Base-by-base conservation (phyloP, 2,329 filamentous ascomycete genomes). In the Drechmeria coniospora region DNA sequence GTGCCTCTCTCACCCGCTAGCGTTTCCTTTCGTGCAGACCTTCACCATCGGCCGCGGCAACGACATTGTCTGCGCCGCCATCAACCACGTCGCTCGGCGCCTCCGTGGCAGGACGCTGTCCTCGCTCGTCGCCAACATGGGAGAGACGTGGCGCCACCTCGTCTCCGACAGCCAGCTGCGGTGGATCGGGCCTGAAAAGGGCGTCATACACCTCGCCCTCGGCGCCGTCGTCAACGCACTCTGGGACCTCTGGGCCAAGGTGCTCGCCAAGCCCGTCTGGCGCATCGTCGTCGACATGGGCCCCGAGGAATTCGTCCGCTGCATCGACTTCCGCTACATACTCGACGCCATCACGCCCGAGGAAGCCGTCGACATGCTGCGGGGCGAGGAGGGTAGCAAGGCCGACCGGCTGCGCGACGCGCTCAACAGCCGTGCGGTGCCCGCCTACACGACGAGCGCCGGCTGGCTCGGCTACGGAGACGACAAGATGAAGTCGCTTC, bases 191-290 rank as follows among this genome's bases (percentile, higher is more conserved):
- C 84, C 84, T 0, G 84, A 93, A 46, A 93, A 93, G 57, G 84
- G 84, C 33, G 84, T 93, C 24, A 92, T 92, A 41, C 84, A 93
- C 54, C 78, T 94, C 6, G 84, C 84, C 2, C 73, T 93, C 8
- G 83, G 81, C 17, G 80, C 83, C 23, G 78, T 92, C 11, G 80
- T 92, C 42, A 93, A 93, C 51, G 84, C 83, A 11, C 65, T 92
- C 43, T 93, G 84, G 84, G 84, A 93, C 52, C 69, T 93, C n/a
- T 92, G 84, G 84, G 83, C 81, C 30, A 92, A 92, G 60, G 68
- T 68, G 2, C 68, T 90, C 20, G 65, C 69, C 38, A 92, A 93
- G 61, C 86, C 84, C 4, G 81, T 93, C 10, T 93, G 84, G 86
- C 69, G 74, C 33, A 77, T 94, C 36, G 78, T 94, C 15, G 78